Evolutionary conservation across 108 stramenopile genomes (phyloP), one percentile per base, ranked within the genome.

Genomic region (Cyclotella kingstonii): DNA sequence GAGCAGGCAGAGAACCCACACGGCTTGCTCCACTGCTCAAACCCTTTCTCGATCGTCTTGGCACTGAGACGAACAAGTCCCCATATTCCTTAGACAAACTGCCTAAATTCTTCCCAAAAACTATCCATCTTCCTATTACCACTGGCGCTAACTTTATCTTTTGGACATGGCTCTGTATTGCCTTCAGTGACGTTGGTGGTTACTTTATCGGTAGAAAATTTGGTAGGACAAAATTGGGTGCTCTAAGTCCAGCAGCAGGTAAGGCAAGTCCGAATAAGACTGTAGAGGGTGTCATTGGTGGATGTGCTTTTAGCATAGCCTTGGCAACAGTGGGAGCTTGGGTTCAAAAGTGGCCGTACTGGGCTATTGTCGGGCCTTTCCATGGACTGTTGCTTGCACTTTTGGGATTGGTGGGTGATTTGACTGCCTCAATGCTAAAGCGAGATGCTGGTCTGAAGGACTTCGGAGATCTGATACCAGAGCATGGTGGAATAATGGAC

Each of bases 401-500:
- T 39, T 63, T 97, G 53, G 94, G 93, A 27, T 74, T 98, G 46
- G 84, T 97, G 23, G 98, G 98, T 1, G 98, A 98, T 70, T 70
- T 98, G 54, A 97, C 98, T 2, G 96, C 96, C 11, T 91, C 89
- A 17, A 95, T 98, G 95, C 63, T 98, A 25, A 98, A 98, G 67
- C 80, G 98, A 18, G 95, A 97, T 77, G 95, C 95, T 0, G 95
- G 90, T 2, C 40, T 98, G 60, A 98, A 98, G 73, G 98, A 98
- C 64, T 95, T 94, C 64, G 98, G 98, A 9, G 84, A 91, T 66
- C 56, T 98, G 31, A 87, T 98, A 52, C 98, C 98, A 0, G 98
- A 96, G 76, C 98, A 98, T 58, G 98, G 98, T 17, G 98, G 98
- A 9, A 84, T 97, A 18, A 72, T 98, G 63, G 98, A 98, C 54